Conservation (phyloP, 2,329 filamentous ascomycete species). For the Cladosporium oxysporum region DNA sequence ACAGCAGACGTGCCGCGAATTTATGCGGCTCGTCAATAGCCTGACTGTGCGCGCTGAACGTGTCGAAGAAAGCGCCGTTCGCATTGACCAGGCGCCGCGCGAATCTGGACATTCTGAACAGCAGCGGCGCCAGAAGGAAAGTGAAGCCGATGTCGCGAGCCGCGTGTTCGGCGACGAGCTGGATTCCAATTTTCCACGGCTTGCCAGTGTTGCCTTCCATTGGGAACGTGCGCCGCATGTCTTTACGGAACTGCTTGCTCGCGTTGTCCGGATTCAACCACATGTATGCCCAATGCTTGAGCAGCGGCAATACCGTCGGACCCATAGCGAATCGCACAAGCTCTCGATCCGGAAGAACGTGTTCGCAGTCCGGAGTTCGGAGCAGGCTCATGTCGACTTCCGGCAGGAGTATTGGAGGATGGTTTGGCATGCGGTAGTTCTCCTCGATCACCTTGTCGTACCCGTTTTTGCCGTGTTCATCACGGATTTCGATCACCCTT, state of each 20-base stretch:
- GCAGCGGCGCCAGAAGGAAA: not conserved
- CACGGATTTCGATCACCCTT: not conserved
- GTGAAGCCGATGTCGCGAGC: not conserved
- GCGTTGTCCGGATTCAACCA: constrained; percentile 13
- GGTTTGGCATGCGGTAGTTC: constrained; percentile 4
- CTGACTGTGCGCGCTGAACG: not conserved
- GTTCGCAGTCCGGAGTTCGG: not conserved
- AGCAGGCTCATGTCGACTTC: constrained; percentile 11
- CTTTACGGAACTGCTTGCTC: not conserved
- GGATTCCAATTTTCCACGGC: not conserved
- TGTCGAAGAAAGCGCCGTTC: not conserved
- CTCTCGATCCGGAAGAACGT: not conserved
- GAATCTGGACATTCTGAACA: constrained; percentile 1
- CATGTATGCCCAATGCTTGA: constrained; percentile 16
- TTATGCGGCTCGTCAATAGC: not conserved
- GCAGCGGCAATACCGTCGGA: not conserved
- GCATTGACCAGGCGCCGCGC: constrained; percentile 2
- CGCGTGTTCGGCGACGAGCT: not conserved
- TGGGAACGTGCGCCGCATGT: not conserved
- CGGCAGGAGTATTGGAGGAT: constrained; percentile 1
- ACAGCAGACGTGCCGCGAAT: constrained; percentile 5
- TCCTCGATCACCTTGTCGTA: not conserved
- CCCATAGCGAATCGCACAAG: constrained; percentile 11
- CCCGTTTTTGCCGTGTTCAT: not conserved
- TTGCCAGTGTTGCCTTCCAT: not conserved